A percentile compares a stretch with the other conserved stretches of the same genome.
Conservation (phyloP, 2,329 filamentous ascomycete species). For the Ramichloridium luteum region DNA sequence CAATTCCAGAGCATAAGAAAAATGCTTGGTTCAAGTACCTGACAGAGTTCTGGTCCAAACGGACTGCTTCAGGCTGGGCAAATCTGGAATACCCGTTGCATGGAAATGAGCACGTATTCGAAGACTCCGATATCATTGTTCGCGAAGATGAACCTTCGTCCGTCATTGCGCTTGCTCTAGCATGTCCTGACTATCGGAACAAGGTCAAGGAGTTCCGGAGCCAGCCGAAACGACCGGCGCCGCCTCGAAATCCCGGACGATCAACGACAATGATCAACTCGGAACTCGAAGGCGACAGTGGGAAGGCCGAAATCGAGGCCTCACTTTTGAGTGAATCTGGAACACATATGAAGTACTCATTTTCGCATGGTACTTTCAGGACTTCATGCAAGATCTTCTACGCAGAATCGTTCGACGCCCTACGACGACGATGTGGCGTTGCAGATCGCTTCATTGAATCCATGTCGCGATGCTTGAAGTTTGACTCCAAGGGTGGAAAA, state of each 20-base stretch:
- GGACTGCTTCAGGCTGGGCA: constrained; percentile 89
- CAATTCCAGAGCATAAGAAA: constrained; percentile 85
- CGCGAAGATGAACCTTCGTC: constrained; percentile 96
- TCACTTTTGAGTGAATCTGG: constrained; percentile 74
- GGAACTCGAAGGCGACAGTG: constrained; percentile 41
- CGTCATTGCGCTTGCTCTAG: constrained; percentile 82
- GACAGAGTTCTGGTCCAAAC: constrained; percentile 96
- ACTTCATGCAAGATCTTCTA: constrained; percentile 99
- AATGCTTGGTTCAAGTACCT: constrained; percentile 89
- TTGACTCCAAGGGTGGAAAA: constrained; percentile 96
- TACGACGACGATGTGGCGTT: constrained; percentile 84
- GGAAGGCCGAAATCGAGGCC: constrained; percentile 60
- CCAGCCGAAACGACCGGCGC: constrained; percentile 16
- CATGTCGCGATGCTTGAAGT: constrained; percentile 87
- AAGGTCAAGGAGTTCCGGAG: constrained; percentile 60
- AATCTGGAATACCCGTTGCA: constrained; percentile 79
- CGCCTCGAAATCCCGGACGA: constrained; percentile 14
- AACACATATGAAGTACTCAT: constrained; percentile 92
- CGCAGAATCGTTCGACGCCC: constrained; percentile 91
- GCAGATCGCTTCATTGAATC: constrained; percentile 91
- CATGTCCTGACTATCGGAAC: constrained; percentile 71
- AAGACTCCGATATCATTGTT: constrained; percentile 92
- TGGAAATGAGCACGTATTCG: constrained; percentile 83
- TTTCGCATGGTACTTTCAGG: constrained; percentile 81
- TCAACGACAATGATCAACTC: constrained; percentile 20